Base-by-base conservation (phyloP, 2,329 filamentous ascomycete species). In the Metarhizium brunneum region DNA sequence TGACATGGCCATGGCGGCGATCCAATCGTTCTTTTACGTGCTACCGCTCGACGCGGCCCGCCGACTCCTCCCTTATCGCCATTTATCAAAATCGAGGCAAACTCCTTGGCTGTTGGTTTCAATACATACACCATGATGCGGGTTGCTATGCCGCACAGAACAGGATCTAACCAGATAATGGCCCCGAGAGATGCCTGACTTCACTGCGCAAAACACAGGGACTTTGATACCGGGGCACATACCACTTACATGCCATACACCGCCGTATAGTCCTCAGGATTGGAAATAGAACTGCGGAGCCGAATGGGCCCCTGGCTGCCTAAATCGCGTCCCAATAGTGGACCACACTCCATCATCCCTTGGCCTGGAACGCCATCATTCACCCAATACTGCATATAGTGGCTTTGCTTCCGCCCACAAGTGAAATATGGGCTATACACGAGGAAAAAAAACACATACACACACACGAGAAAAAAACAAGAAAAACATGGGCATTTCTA, bases 1-100 rank as follows among this genome's bases (percentile, higher is more conserved):
- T 13, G 40, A 20, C 16, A 47, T 53, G 35, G 54, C 42, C 35
- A 40, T 35, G 47, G 47, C 18, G 48, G 36, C 20, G 48, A 52
- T 51, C 47, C 53, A 54, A 51, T 51, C 38, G 42, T 55, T 25
- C 18, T 38, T 50, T 50, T 50, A 36, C 43, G 35, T 29, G 51
- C 51, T 35, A 20, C 51, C 51, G 42, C 42, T 53, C 30, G 51
- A 53, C 43, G 43, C 38, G 42, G 14, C 29, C 18, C 48, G 14
- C 48, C 48, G 25, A 30, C 5, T 14, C 20, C 25, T 29, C 7
- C 25, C 45, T 29, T 48, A 14, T 48, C 45, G 25, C 25, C 25
- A 4, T 25, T 8, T 30, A 47, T 30, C 45, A 48, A 11, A 16
- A 11, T 11, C 16, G 20, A 30, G 10, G 25, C 45, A 48, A 25